A percentile compares a stretch with the other conserved stretches of the same genome.
Conservation (phyloP, 257 asterid species). For the Misopates orontium region DNA sequence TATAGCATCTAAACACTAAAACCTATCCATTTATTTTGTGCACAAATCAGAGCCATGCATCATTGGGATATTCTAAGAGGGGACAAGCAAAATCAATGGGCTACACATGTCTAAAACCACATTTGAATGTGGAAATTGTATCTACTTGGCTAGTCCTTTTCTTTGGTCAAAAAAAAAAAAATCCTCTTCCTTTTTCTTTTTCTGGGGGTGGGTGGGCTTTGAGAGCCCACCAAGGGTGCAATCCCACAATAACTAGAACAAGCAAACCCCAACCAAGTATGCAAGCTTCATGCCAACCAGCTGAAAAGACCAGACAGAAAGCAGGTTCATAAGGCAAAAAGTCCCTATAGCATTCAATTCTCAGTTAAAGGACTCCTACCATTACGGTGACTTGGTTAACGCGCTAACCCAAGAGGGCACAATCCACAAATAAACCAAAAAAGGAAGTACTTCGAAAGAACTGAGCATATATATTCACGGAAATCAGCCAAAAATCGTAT, state of each 20-base stretch:
- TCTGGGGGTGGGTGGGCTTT: background rate
- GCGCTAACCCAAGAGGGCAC: background rate
- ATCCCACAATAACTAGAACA: conserved; percentile 5
- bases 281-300: conserved; percentile 16
- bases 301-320: conserved; percentile 2
- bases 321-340: background rate
- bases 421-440: background rate
- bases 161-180: background rate
- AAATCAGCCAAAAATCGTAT: too few relatives aligned
- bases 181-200: background rate
- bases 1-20: background rate
- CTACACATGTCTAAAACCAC: background rate
- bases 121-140: background rate
- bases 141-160: background rate
- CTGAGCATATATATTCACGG: too few relatives aligned
- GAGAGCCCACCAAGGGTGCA: conserved; percentile 15
- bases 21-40: background rate
- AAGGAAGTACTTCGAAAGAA: background rate
- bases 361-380: too few relatives aligned
- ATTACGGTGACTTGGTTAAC: background rate
- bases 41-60: background rate
- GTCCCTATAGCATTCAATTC: too few relatives aligned
- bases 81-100: background rate
- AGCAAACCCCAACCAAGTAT: conserved; percentile 7
- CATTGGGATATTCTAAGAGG: background rate